phyloP scores from a whole-genome alignment of 371 early-diverging fungal species.

The Mortierella sp. region DNA sequence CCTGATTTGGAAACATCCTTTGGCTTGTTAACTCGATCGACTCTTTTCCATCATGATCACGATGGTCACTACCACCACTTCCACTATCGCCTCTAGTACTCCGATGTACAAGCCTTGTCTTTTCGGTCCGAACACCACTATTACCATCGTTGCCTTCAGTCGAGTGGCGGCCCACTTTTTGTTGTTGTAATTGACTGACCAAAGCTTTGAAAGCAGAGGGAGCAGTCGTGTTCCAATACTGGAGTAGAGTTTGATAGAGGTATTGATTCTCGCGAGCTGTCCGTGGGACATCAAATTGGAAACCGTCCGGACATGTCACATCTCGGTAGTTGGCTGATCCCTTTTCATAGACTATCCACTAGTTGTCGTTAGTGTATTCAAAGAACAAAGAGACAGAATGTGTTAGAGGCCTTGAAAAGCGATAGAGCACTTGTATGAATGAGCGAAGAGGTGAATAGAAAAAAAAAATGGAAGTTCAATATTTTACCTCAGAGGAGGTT shows the following conservation, averaged over 20 bases:
- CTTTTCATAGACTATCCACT: slow-evolving; percentile 45
- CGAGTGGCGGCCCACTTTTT: not conserved
- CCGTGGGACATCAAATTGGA: slow-evolving; percentile 43
- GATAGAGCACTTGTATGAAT: not conserved
- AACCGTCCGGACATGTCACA: slow-evolving; percentile 36
- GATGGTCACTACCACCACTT: not conserved
- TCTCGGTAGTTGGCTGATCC: slow-evolving; percentile 43
- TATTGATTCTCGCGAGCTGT: slow-evolving; percentile 39
- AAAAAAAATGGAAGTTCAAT: not conserved
- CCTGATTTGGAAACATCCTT: not conserved
- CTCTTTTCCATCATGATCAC: not conserved
- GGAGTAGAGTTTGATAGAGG: slow-evolving; percentile 15
- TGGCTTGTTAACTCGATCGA: not conserved
- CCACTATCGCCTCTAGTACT: not conserved
- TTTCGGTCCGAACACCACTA: too few relatives aligned
- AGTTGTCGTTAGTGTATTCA: not conserved
- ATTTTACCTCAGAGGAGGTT: slow-evolving; percentile 26
- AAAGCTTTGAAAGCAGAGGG: slow-evolving; percentile 5
- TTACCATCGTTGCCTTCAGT: too few relatives aligned
- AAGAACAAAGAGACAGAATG: not conserved
- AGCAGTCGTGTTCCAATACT: slow-evolving; percentile 21
- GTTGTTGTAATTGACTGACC: not conserved
- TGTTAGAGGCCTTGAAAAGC: not conserved
- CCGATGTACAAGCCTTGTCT: too few relatives aligned
- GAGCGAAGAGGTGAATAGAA: not conserved